Evolutionary conservation across 306 rosid species (phyloP).

Genomic region (Morella rubra): DNA sequence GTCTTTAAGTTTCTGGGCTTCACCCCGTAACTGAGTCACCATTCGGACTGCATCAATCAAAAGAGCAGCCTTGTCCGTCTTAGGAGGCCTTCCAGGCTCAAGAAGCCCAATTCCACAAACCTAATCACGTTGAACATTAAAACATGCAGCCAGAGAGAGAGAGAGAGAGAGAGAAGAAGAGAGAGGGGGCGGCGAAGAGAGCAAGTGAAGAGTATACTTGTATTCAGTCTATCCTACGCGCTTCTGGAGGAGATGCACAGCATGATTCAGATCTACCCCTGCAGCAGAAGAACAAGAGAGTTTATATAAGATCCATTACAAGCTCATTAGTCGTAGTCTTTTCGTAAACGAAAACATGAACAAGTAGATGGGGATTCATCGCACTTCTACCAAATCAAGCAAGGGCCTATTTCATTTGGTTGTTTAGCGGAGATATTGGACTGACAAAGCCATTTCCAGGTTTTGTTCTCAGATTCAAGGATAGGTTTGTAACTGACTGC

Average conservation of each 20-base stretch:
- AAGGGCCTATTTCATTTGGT: background rate
- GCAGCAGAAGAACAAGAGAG: conserved; percentile 30
- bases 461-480: background rate
- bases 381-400: background rate
- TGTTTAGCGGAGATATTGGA: background rate
- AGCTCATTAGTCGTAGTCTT: background rate
- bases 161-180: conserved; percentile 5
- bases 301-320: conserved; percentile 9
- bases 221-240: conserved; percentile 95
- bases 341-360: background rate
- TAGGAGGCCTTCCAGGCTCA: conserved; percentile 93
- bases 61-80: conserved; percentile 92
- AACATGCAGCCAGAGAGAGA: conserved; percentile 23
- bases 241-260: conserved; percentile 74
- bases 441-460: background rate
- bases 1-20: conserved; percentile 82
- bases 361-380: background rate
- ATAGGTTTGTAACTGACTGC: background rate
- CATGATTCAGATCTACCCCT: conserved; percentile 75
- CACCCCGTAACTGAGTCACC: conserved; percentile 83
- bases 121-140: conserved; percentile 45
- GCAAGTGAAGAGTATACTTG: conserved; percentile 45
- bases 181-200: conserved; percentile 1
- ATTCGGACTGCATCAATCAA: conserved; percentile 76
- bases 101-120: conserved; percentile 82